These are phyloP conservation scores for Leptomonas pyrrhocoris DNA, from an alignment of 208 protist genomes.

Conservation along the genomic window DNA sequence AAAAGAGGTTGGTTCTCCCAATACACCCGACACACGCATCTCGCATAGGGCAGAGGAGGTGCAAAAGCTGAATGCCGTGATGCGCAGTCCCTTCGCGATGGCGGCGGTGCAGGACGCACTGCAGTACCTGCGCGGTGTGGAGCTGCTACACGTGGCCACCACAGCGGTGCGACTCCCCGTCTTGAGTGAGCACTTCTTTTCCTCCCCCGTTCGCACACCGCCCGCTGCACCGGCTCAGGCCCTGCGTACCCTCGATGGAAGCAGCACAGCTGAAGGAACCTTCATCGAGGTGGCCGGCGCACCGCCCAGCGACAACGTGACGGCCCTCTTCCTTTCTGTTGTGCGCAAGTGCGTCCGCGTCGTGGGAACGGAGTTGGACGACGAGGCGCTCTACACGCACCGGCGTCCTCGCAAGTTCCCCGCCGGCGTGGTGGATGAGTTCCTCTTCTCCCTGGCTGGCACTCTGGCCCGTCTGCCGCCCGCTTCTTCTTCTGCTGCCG, in stretches of 20 bases:
- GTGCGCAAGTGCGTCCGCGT: constrained; percentile 66
- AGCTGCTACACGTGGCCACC: constrained; percentile 72
- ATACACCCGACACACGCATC: background rate
- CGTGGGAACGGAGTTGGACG: constrained; percentile 55
- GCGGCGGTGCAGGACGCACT: constrained; percentile 46
- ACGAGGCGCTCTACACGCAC: constrained; percentile 63
- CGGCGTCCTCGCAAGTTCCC: constrained; percentile 42
- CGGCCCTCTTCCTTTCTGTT: constrained; percentile 35
- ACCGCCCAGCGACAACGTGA: constrained; percentile 11
- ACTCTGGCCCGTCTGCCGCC: constrained; percentile 32
- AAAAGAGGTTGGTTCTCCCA: background rate
- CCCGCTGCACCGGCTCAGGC: background rate
- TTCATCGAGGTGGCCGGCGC: background rate
- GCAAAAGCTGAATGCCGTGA: background rate
- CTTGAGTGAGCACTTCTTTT: constrained; percentile 44
- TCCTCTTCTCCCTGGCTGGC: constrained; percentile 65
- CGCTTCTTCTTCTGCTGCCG: too few species aligned
- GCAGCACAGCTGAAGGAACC: background rate
- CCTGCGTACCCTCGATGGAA: background rate
- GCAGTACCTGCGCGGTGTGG: constrained; percentile 45
- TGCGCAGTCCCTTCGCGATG: constrained; percentile 19
- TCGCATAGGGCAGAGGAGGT: constrained; percentile 11
- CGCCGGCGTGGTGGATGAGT: constrained; percentile 72
- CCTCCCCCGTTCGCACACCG: constrained; percentile 24
- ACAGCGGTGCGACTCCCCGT: constrained; percentile 44